These are phyloP conservation scores for Kickxella alabastrina DNA, from an alignment of 192 early-diverging fungal genomes.

Conservation along the genomic window DNA sequence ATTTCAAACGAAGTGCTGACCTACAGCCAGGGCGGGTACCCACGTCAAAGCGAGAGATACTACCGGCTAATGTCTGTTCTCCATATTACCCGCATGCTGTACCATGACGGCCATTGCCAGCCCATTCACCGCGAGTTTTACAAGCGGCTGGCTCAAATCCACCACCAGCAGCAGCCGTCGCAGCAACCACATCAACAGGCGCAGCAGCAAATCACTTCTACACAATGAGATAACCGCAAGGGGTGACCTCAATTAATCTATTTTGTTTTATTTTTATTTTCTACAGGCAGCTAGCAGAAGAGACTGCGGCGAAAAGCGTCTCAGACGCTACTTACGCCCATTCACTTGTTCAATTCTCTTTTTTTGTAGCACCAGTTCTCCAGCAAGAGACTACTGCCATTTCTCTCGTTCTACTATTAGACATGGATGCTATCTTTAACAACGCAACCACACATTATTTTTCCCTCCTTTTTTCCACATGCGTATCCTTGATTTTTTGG, in stretches of 20 bases:
- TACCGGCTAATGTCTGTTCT: conserved; percentile 52
- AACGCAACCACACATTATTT: too few relatives aligned
- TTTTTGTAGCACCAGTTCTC: too few relatives aligned
- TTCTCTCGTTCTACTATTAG: too few relatives aligned
- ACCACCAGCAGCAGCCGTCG: conserved; percentile 38
- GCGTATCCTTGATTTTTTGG: not conserved
- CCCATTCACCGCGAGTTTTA: conserved; percentile 52
- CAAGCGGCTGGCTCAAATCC: conserved; percentile 45
- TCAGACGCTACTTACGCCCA: too few relatives aligned
- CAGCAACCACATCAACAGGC: conserved; percentile 7
- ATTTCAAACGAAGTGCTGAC: conserved; percentile 42
- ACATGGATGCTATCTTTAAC: too few relatives aligned
- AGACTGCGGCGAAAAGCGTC: too few relatives aligned
- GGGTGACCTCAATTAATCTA: not conserved
- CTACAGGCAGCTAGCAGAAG: too few relatives aligned
- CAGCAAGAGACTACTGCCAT: too few relatives aligned
- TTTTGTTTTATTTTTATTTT: not conserved
- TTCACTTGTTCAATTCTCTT: too few relatives aligned
- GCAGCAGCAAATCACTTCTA: conserved; percentile 12
- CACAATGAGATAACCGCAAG: conserved; percentile 5
- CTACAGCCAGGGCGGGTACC: conserved; percentile 44
- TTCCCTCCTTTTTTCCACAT: not conserved
- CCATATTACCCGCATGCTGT: conserved; percentile 48
- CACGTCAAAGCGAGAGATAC: conserved; percentile 51
- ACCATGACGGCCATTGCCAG: conserved; percentile 48